These are phyloP conservation scores for Nothophytophthora sp. DNA, from an alignment of 352 stramenopile species.

Conservation along the genomic window DNA sequence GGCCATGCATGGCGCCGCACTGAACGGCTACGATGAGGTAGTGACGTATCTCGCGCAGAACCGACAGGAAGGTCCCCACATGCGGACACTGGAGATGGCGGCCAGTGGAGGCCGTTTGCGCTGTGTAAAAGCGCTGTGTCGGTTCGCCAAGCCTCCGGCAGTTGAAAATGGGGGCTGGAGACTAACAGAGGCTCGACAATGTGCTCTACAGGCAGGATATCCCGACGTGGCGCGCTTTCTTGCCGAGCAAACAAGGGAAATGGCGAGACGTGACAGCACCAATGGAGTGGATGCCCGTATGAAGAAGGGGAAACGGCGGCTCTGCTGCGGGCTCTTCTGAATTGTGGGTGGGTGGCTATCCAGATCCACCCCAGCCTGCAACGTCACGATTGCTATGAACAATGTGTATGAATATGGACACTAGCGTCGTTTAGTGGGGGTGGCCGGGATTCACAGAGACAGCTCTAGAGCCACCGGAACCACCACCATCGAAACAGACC, in stretches of 20 bases:
- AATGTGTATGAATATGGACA: conserved; percentile 5
- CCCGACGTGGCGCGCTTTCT: conserved; percentile 21
- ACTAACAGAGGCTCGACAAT: conserved; percentile 12
- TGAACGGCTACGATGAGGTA: conserved; percentile 26
- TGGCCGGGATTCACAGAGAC: too few relatives aligned
- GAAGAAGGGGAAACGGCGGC: conserved; percentile 1
- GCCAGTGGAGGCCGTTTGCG: conserved; percentile 18
- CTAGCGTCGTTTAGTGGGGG: not conserved
- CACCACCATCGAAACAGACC: conserved; percentile 20
- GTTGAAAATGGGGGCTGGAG: conserved; percentile 10
- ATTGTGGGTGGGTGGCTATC: not conserved
- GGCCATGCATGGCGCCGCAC: conserved; percentile 27
- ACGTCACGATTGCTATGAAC: not conserved
- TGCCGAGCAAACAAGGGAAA: not conserved
- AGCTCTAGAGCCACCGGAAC: conserved; percentile 21
- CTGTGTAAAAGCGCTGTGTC: conserved; percentile 18
- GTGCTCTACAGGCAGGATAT: conserved; percentile 8
- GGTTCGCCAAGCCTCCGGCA: conserved; percentile 9
- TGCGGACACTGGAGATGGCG: conserved; percentile 15
- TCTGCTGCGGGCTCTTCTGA: conserved; percentile 17
- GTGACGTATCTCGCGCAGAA: conserved; percentile 19
- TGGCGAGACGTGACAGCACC: too few relatives aligned
- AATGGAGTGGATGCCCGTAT: not conserved
- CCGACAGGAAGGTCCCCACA: conserved; percentile 11
- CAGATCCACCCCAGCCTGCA: not conserved